Conservation (phyloP, 2,329 filamentous ascomycete genomes). For the Pseudogymnoascus sp. region DNA sequence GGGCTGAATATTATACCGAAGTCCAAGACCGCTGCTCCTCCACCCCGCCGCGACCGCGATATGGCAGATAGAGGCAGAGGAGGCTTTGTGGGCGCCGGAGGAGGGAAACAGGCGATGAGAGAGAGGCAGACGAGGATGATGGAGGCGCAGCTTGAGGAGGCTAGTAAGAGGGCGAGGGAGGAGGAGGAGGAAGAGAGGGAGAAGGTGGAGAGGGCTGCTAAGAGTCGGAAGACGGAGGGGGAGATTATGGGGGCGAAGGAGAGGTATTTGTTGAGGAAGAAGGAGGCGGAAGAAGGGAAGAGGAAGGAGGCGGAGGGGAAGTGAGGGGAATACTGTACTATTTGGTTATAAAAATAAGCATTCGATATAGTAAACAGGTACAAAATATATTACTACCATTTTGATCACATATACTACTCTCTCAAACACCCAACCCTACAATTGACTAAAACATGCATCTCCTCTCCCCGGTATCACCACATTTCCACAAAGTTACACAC, state of each 20-base stretch:
- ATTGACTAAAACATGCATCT: neutral
- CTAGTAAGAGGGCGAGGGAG: constrained; percentile 62
- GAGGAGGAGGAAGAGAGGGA: constrained; percentile 57
- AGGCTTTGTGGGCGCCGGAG: constrained; percentile 34
- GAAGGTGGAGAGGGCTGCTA: constrained; percentile 54
- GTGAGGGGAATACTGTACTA: too few relatives aligned
- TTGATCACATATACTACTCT: neutral
- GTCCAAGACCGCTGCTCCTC: constrained; percentile 41
- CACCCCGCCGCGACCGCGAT: neutral
- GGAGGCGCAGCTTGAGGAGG: constrained; percentile 65
- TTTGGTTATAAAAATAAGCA: neutral
- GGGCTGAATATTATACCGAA: constrained; percentile 65
- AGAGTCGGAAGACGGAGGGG: constrained; percentile 67
- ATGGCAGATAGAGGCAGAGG: constrained; percentile 12
- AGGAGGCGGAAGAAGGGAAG: constrained; percentile 61
- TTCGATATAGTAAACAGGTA: neutral
- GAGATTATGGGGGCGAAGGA: constrained; percentile 74
- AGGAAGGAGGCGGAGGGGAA: constrained; percentile 35
- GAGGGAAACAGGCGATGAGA: constrained; percentile 57
- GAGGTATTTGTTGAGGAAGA: constrained; percentile 69
- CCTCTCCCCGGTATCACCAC: neutral
- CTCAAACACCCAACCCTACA: too few relatives aligned
- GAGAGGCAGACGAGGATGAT: constrained; percentile 73
- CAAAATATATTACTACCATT: neutral
- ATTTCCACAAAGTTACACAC: neutral